Conservation (phyloP, 2,329 filamentous ascomycete genomes). For the Arthrobotrys sphaeroides region DNA sequence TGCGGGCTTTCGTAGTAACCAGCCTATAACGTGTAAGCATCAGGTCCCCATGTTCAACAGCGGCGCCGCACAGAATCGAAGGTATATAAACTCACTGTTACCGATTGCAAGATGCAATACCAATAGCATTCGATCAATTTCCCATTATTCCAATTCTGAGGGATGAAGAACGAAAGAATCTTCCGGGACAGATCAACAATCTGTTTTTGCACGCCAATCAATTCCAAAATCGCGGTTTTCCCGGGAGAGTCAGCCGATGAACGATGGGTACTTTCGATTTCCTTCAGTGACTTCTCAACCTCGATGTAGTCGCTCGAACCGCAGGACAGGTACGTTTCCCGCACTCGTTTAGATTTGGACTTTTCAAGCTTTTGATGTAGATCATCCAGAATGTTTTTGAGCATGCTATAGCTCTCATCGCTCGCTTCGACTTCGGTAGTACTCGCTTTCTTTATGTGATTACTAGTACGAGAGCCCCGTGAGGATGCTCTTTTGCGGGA, state of each 20-base stretch:
- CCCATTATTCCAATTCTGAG: conserved; percentile 22
- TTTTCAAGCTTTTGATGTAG: conserved; percentile 6
- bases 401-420: conserved; percentile 24
- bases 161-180: conserved; percentile 28
- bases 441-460: not conserved
- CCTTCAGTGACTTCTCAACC: conserved; percentile 10
- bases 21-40: not conserved
- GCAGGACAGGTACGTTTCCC: not conserved
- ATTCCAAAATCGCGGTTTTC: not conserved
- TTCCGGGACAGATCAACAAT: conserved; percentile 16
- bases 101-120: conserved; percentile 4
- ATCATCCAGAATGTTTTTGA: conserved; percentile 23
- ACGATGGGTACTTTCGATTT: not conserved
- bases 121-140: conserved; percentile 24
- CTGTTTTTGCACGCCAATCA: not conserved
- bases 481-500: not conserved
- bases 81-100: conserved; percentile 8
- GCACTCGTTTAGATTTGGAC: not conserved
- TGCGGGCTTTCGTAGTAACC: not conserved
- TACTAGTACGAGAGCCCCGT: not conserved
- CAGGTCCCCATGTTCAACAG: too few species aligned
- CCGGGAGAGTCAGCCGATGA: not conserved
- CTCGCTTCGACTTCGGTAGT: not conserved
- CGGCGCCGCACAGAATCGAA: not conserved
- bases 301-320: conserved; percentile 7